Conservation (phyloP, 2,329 filamentous ascomycete species). For the Moelleriella libera region DNA sequence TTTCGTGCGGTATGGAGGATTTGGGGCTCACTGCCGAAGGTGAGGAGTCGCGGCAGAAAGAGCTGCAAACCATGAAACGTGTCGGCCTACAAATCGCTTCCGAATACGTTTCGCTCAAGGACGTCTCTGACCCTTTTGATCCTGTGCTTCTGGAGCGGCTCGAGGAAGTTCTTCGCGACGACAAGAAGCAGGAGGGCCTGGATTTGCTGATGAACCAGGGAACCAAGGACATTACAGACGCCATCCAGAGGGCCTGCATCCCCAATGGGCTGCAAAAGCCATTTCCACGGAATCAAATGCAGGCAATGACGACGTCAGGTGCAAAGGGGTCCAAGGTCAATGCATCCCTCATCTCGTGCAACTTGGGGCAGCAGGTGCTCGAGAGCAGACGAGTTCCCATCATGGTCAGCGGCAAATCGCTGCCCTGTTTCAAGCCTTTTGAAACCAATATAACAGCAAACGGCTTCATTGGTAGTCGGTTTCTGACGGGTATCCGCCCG, state of each 20-base stretch:
- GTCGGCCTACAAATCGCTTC: constrained; percentile 71
- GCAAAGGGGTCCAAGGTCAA: constrained; percentile 91
- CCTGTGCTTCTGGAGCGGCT: constrained; percentile 62
- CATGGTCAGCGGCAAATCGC: constrained; percentile 94
- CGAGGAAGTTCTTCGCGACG: constrained; percentile 82
- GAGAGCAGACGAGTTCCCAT: constrained; percentile 89
- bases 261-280: constrained; percentile 74
- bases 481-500: constrained; percentile 92
- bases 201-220: constrained; percentile 72
- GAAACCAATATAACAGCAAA: constrained; percentile 82
- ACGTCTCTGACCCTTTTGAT: constrained; percentile 48
- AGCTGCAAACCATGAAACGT: constrained; percentile 49
- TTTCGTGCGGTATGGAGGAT: constrained; percentile 96
- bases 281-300: constrained; percentile 97
- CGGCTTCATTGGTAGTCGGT: constrained; percentile 88
- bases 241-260: constrained; percentile 65
- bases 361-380: constrained; percentile 89
- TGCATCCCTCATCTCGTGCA: constrained; percentile 94
- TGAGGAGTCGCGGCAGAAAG: constrained; percentile 54
- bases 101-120: constrained; percentile 73
- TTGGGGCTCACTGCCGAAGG: constrained; percentile 70
- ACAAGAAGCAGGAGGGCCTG: constrained; percentile 79
- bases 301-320: constrained; percentile 93
- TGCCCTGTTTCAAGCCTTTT: constrained; percentile 87
- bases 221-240: constrained; percentile 57